A percentile compares a stretch with the other conserved stretches of the same genome.
Conservation (phyloP, 1,284 basidiomycete species). For the Tylopilus sp. region DNA sequence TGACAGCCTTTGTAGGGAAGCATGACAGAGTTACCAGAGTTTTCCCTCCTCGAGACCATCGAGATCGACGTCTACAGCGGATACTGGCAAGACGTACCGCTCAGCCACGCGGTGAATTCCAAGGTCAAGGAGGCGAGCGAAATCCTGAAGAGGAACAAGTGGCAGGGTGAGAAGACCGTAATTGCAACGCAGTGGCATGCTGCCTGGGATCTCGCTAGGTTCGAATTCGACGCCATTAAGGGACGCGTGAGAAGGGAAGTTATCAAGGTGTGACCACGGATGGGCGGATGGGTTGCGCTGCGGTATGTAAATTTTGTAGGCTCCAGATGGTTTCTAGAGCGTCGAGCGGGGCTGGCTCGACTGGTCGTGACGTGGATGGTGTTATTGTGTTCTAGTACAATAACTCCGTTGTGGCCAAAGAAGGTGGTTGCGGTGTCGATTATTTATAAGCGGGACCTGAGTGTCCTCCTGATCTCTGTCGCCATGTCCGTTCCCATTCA, state of each 20-base stretch:
- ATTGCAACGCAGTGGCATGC: background rate
- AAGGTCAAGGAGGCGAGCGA: background rate
- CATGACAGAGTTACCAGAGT: background rate
- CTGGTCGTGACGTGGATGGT: constrained; percentile 2
- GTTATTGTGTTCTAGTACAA: constrained; percentile 25
- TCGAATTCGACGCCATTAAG: background rate
- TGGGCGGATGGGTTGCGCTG: constrained; percentile 19
- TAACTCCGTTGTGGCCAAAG: constrained; percentile 24
- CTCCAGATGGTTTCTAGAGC: too few relatives aligned
- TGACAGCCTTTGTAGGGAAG: background rate
- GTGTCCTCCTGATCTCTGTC: constrained; percentile 9
- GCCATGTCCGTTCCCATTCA: constrained; percentile 30
- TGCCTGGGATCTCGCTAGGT: background rate
- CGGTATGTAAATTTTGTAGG: constrained; percentile 5
- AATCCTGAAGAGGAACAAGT: constrained; percentile 1
- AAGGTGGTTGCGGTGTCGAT: constrained; percentile 14
- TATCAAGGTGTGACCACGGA: constrained; percentile 12
- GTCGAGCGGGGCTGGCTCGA: constrained; percentile 1
- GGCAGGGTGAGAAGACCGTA: constrained; percentile 7
- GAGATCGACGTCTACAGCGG: background rate
- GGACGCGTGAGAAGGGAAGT: constrained; percentile 1
- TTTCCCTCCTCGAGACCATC: constrained; percentile 6
- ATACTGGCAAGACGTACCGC: background rate
- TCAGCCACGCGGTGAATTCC: background rate
- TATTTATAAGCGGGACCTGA: constrained; percentile 26